Evolutionary conservation across 306 rosid genomes (phyloP).

Genomic region (Glycine latifolia): DNA sequence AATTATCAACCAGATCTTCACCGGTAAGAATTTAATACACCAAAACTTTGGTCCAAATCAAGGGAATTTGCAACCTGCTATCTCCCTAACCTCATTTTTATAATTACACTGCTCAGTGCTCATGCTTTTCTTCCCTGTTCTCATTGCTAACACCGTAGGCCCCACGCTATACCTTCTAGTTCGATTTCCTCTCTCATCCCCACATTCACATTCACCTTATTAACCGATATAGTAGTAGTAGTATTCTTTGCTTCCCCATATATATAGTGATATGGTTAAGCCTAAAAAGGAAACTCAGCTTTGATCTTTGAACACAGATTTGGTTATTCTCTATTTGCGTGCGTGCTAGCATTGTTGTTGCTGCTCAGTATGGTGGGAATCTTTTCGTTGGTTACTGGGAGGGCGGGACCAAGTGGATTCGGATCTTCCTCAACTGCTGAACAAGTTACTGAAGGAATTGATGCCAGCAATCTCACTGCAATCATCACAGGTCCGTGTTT

Average conservation of each 20-base stretch:
- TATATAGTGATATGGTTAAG: neutral
- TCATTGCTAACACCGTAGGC: neutral
- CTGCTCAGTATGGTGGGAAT: constrained; percentile 49
- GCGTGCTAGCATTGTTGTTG: too few species aligned
- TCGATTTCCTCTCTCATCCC: neutral
- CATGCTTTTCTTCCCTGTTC: constrained; percentile 44
- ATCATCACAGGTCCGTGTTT: constrained; percentile 70
- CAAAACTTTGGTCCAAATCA: neutral
- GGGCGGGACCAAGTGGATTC: constrained; percentile 77
- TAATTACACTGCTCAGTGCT: constrained; percentile 33
- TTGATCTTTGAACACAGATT: neutral
- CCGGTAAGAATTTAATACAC: constrained; percentile 56
- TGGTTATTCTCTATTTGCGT: neutral
- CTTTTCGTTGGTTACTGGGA: constrained; percentile 71
- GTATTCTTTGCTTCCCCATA: neutral
- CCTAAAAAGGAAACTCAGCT: constrained; percentile 14
- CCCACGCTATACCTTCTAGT: neutral
- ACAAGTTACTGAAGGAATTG: constrained; percentile 76
- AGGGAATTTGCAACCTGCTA: constrained; percentile 44
- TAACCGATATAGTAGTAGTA: neutral
- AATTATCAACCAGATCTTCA: constrained; percentile 51
- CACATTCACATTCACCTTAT: neutral
- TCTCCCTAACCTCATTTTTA: neutral
- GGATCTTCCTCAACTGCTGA: constrained; percentile 96
- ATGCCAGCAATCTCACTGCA: constrained; percentile 72